Evolutionary conservation across 192 early-diverging fungal species (phyloP).

Genomic region (Coemansia sp.): DNA sequence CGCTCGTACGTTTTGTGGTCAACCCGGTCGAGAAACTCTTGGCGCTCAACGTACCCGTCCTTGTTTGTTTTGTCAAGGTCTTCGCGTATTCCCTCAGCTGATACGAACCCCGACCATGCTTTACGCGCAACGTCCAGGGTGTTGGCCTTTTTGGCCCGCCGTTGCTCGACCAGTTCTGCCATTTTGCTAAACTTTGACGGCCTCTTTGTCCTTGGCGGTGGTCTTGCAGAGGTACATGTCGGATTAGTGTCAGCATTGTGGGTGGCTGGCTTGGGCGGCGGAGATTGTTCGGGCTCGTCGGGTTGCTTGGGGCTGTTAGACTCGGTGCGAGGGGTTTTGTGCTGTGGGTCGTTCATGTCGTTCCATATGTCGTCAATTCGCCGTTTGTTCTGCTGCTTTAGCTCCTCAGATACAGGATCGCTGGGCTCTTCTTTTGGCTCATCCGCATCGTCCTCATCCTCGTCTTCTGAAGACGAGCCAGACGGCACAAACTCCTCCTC

Average conservation of each 20-base stretch:
- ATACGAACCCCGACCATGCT: slow-evolving; percentile 51
- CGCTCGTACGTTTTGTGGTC: slow-evolving; percentile 44
- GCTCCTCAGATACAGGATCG: neutral
- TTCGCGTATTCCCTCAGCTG: slow-evolving; percentile 41
- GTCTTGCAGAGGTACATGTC: neutral
- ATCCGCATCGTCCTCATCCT: slow-evolving; percentile 6
- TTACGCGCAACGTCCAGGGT: slow-evolving; percentile 46
- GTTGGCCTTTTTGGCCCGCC: slow-evolving; percentile 39
- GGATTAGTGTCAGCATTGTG: no score
- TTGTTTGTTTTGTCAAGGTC: slow-evolving; percentile 53
- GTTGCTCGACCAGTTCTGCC: slow-evolving; percentile 42
- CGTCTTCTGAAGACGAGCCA: slow-evolving; percentile 12
- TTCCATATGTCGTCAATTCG: slow-evolving; percentile 41
- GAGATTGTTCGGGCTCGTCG: neutral
- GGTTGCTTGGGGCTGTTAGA: neutral
- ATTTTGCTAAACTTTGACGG: slow-evolving; percentile 51
- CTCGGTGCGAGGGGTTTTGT: slow-evolving; percentile 16
- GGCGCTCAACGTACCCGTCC: slow-evolving; percentile 54
- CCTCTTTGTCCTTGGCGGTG: neutral
- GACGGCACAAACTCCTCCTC: slow-evolving; percentile 49
- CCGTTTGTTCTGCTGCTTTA: slow-evolving; percentile 35
- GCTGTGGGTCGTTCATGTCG: slow-evolving; percentile 36
- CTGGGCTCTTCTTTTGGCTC: neutral
- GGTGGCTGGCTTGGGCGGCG: neutral
- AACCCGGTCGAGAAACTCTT: slow-evolving; percentile 46